phyloP scores from a whole-genome alignment of 1,139 yeast species.

The Sporopachydermia cereana region DNA sequence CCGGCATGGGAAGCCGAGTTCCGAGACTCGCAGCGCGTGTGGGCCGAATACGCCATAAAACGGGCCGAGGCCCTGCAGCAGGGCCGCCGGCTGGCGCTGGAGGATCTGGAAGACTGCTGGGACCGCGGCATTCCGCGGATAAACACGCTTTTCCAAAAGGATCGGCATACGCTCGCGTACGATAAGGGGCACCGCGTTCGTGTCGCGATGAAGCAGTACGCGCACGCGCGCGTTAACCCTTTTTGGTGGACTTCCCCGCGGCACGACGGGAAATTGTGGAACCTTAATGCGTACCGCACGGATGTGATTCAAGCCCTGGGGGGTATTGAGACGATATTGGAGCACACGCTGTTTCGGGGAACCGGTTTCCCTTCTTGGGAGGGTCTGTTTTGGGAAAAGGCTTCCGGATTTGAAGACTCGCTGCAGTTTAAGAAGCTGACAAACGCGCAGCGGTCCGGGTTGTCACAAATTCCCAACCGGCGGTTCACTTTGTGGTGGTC shows the following conservation, averaged over 20 bases:
- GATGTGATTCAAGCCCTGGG: slow-evolving; percentile 97
- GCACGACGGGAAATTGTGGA: slow-evolving; percentile 96
- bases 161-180: slow-evolving; percentile 86
- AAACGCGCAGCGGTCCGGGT: slow-evolving; percentile 94
- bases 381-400: slow-evolving; percentile 91
- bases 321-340: slow-evolving; percentile 92
- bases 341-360: slow-evolving; percentile 89
- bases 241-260: slow-evolving; percentile 95
- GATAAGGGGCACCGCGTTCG: slow-evolving; percentile 91
- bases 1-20: slow-evolving; percentile 97
- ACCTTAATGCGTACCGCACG: slow-evolving; percentile 80
- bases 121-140: slow-evolving; percentile 95
- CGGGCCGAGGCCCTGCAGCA: slow-evolving; percentile 81
- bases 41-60: slow-evolving; percentile 94
- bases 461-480: slow-evolving; percentile 95
- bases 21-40: slow-evolving; percentile 85
- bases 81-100: slow-evolving; percentile 78
- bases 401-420: slow-evolving; percentile 93
- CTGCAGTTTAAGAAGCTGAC: slow-evolving; percentile 90
- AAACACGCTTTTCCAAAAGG: slow-evolving; percentile 89
- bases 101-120: slow-evolving; percentile 91
- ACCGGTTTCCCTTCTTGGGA: slow-evolving; percentile 99
- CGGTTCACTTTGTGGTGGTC: slow-evolving; percentile 99
- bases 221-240: slow-evolving; percentile 64
- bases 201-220: slow-evolving; percentile 63